Conservation (phyloP, 2,329 filamentous ascomycete species). For the Lachnellula subtilissima region DNA sequence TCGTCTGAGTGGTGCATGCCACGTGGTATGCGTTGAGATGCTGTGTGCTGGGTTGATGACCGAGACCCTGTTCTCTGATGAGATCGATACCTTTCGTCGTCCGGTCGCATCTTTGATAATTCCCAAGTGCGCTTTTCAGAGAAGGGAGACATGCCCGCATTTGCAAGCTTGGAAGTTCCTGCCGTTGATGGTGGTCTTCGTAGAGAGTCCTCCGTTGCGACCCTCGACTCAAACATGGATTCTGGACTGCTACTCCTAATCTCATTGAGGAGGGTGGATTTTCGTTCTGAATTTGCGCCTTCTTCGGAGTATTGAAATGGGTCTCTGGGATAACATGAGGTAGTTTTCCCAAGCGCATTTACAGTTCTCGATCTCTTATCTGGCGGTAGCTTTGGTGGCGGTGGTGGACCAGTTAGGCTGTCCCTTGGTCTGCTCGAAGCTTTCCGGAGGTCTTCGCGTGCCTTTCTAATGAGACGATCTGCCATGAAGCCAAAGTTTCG, state of each 20-base stretch:
- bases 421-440: not conserved
- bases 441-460: not conserved
- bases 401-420: not conserved
- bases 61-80: not conserved
- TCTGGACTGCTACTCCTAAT: not conserved
- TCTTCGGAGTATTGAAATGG: not conserved
- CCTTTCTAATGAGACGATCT: not conserved
- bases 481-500: constrained; percentile 1
- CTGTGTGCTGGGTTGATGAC: not conserved
- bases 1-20: not conserved
- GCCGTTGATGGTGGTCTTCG: not conserved
- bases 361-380: not conserved
- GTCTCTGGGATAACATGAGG: not conserved
- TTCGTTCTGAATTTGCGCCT: not conserved
- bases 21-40: not conserved
- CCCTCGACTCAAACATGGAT: not conserved
- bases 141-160: not conserved
- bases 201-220: not conserved
- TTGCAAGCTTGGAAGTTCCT: not conserved
- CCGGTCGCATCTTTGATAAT: not conserved
- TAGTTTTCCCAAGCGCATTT: not conserved
- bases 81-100: not conserved
- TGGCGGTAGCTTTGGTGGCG: not conserved
- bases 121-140: not conserved
- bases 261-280: not conserved